A percentile compares a stretch with the other conserved stretches of the same genome.
These are phyloP conservation scores for Kazachstania sp. DNA, from an alignment of 1,139 yeast species.

Conservation along the genomic window DNA sequence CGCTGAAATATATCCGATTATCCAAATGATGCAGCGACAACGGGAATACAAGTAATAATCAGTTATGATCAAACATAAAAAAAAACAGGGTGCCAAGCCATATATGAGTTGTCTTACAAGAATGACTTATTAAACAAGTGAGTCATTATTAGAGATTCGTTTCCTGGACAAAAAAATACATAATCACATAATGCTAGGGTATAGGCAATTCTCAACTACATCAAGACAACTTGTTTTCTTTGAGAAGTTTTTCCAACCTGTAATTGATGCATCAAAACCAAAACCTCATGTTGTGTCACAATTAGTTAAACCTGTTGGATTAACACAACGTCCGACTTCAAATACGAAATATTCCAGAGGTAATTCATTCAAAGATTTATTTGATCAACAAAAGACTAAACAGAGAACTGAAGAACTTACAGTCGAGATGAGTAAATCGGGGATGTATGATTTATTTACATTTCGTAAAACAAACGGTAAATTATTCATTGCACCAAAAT, in stretches of 20 bases:
- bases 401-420: conserved; percentile 55
- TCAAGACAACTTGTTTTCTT: conserved; percentile 30
- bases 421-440: conserved; percentile 76
- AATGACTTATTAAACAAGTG: too few species aligned
- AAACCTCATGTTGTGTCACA: conserved; percentile 32
- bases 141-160: too few species aligned
- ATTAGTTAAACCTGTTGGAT: conserved; percentile 41
- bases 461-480: conserved; percentile 78
- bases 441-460: conserved; percentile 73
- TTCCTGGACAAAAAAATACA: too few species aligned
- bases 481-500: conserved; percentile 69
- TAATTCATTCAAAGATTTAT: conserved; percentile 36
- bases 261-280: conserved; percentile 31
- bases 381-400: conserved; percentile 43
- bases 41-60: neutral
- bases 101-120: too few species aligned
- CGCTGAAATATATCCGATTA: too few species aligned
- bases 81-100: too few species aligned
- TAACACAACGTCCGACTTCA: conserved; percentile 32
- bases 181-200: neutral
- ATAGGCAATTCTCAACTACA: conserved; percentile 26
- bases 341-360: conserved; percentile 22
- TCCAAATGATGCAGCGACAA: neutral
- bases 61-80: too few species aligned
- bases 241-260: conserved; percentile 33